Percentiles rank a stretch among this genome's conserved stretches.
phyloP scores from a whole-genome alignment of 1,284 basidiomycete genomes.

The Marasmius oreades region DNA sequence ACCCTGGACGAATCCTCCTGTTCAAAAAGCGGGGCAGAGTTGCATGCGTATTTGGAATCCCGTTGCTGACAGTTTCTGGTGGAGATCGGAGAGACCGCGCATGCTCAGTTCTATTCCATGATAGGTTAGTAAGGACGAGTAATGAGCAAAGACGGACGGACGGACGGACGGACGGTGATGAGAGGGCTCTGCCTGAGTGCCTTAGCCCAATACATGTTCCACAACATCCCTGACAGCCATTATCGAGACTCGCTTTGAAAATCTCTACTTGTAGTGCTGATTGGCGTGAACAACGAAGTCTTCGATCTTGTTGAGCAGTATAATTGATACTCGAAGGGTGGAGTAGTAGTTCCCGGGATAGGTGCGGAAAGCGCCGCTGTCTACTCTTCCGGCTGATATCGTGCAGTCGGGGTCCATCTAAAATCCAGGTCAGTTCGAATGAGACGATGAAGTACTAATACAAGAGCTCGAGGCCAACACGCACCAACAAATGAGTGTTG shows the following conservation, averaged over 20 bases:
- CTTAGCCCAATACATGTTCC: conserved; percentile 99
- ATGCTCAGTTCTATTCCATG: conserved; percentile 80
- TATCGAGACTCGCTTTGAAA: conserved; percentile 89
- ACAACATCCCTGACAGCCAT: conserved; percentile 81
- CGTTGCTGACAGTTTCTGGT: conserved; percentile 69
- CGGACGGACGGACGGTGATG: too few species aligned
- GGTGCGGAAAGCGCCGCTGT: conserved; percentile 97
- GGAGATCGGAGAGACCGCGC: conserved; percentile 86
- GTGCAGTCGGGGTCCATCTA: conserved; percentile 98
- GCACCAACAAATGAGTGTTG: conserved; percentile 97
- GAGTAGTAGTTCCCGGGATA: conserved; percentile 88
- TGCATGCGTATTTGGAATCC: conserved; percentile 56
- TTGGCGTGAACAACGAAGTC: conserved; percentile 99
- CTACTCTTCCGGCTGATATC: conserved; percentile 95
- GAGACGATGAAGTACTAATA: too few species aligned
- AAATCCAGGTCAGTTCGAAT: too few species aligned
- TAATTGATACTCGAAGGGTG: conserved; percentile 87
- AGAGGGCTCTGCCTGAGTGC: conserved; percentile 90
- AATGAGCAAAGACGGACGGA: conserved; percentile 44
- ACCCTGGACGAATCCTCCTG: conserved; percentile 34
- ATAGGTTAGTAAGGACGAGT: conserved; percentile 11
- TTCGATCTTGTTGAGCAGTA: conserved; percentile 93
- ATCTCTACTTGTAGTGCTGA: conserved; percentile 92
- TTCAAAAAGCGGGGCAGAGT: conserved; percentile 49
- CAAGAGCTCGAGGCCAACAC: conserved; percentile 29